These are phyloP conservation scores for Lyophyllum decastes DNA, from an alignment of 768 basidiomycete genomes.

Conservation along the genomic window DNA sequence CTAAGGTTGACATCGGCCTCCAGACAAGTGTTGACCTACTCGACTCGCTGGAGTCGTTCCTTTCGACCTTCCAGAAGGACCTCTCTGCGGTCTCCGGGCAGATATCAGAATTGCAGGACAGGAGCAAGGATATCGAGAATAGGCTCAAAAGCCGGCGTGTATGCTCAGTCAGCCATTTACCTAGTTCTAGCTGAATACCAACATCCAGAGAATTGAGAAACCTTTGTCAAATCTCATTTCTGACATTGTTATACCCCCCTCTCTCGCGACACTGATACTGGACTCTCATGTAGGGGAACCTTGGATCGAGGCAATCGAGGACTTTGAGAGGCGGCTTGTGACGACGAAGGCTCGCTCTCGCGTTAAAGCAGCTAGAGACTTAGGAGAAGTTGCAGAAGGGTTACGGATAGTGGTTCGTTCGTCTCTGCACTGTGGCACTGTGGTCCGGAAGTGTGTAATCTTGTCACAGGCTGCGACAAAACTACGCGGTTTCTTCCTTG, in stretches of 20 bases:
- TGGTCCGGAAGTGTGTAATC: background rate
- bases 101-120: constrained; percentile 89
- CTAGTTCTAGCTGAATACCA: background rate
- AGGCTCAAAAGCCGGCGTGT: constrained; percentile 85
- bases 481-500: constrained; percentile 82
- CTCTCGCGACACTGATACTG: constrained; percentile 72
- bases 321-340: constrained; percentile 77
- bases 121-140: constrained; percentile 89
- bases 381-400: constrained; percentile 83
- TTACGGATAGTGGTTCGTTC: constrained; percentile 66
- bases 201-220: constrained; percentile 80
- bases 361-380: constrained; percentile 84
- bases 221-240: constrained; percentile 80
- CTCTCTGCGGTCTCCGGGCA: constrained; percentile 94
- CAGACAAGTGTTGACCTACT: constrained; percentile 87
- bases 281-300: constrained; percentile 84
- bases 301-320: constrained; percentile 84
- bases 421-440: background rate
- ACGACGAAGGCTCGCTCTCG: constrained; percentile 71
- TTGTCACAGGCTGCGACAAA: constrained; percentile 79
- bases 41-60: constrained; percentile 85
- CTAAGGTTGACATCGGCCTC: background rate
- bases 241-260: constrained; percentile 82
- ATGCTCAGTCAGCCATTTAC: constrained; percentile 24
- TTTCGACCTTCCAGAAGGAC: constrained; percentile 95